Conservation (phyloP, 73 alveolate species). For the Tetrahymena elliotti region DNA sequence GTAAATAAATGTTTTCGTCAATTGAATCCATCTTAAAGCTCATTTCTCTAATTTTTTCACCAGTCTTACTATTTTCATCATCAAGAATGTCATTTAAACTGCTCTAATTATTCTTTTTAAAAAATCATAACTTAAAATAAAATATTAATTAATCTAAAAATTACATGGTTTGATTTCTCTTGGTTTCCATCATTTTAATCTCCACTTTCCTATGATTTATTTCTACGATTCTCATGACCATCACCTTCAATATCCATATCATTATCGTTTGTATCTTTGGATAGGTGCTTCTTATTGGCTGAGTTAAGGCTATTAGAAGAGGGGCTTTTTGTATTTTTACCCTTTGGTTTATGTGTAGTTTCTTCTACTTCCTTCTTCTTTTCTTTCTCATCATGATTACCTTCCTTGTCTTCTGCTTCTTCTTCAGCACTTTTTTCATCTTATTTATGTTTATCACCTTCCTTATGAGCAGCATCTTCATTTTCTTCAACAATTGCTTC, state of each 20-base stretch:
- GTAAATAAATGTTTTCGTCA: neutral
- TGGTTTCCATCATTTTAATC: neutral
- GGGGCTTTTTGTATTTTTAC: neutral
- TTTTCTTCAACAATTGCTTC: neutral
- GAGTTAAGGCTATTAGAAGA: neutral
- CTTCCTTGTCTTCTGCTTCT: neutral
- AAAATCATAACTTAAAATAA: neutral
- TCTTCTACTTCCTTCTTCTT: neutral
- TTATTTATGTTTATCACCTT: neutral
- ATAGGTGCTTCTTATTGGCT: neutral
- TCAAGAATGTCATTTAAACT: neutral
- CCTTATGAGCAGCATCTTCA: neutral
- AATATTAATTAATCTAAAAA: neutral
- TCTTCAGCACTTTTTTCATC: neutral
- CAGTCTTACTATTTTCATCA: neutral
- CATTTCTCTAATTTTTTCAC: neutral
- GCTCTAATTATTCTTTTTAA: neutral
- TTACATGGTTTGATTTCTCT: neutral
- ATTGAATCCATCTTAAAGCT: neutral
- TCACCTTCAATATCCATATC: neutral
- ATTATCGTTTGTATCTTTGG: neutral
- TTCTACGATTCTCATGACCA: neutral
- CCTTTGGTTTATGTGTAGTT: neutral
- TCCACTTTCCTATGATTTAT: neutral
- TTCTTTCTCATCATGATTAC: neutral